These are phyloP conservation scores for sorghum (Sorghum bicolor) DNA, from an alignment of 176 grass and related monocot genomes.

Conservation along the genomic window DNA sequence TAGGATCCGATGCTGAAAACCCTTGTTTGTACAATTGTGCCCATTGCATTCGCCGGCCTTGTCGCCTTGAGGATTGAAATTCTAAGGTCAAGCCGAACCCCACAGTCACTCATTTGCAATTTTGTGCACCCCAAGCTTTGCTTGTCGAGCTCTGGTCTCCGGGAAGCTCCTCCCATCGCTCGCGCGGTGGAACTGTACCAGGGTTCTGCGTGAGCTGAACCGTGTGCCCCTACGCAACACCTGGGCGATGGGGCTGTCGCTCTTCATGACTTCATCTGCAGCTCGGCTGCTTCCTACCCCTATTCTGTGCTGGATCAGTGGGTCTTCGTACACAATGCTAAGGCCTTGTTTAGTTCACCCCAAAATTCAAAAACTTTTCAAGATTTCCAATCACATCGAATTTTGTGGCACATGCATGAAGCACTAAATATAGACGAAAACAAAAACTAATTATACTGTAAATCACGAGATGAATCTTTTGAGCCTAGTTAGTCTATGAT, in stretches of 20 bases:
- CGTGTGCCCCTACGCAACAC: background rate
- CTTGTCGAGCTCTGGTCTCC: background rate
- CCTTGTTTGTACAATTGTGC: background rate
- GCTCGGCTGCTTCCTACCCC: background rate
- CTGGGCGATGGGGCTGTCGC: background rate
- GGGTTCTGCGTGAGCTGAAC: background rate
- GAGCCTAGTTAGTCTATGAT: no score
- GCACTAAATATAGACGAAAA: no score
- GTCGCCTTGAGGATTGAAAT: background rate
- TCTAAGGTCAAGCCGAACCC: background rate
- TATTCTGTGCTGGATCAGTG: background rate
- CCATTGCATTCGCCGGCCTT: background rate
- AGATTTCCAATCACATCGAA: no score
- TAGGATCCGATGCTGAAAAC: background rate
- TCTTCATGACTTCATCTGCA: background rate
- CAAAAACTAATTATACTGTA: no score
- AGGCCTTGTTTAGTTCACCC: no score
- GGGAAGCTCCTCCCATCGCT: background rate
- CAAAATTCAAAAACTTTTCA: no score
- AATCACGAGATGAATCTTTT: no score
- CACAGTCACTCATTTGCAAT: background rate
- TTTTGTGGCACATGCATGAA: no score
- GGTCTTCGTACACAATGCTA: background rate
- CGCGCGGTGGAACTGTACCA: background rate
- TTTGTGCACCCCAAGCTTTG: background rate